A percentile compares a stretch with the other conserved stretches of the same genome.
These are phyloP conservation scores for Pulveroboletus ravenelii DNA, from an alignment of 768 basidiomycete species.

Conservation along the genomic window DNA sequence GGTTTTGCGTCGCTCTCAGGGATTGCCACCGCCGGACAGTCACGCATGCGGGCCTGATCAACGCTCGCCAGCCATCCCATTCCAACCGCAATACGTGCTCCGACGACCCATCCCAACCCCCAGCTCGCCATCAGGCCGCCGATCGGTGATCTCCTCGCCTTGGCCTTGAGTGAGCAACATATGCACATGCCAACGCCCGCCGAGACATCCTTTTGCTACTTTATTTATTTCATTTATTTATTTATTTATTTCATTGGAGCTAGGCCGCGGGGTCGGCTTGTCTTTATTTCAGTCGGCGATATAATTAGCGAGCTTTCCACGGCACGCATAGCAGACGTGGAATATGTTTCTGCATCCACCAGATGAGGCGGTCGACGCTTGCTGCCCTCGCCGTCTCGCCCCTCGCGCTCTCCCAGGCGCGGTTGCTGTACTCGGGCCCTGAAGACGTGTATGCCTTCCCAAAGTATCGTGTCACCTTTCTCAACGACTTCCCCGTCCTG, in stretches of 20 bases:
- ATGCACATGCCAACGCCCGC: neutral
- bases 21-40: slow-evolving; percentile 19
- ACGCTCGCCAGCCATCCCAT: neutral
- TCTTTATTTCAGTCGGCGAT: slow-evolving; percentile 31
- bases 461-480: slow-evolving; percentile 74
- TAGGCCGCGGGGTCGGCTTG: slow-evolving; percentile 28
- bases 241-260: neutral
- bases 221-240: neutral
- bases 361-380: slow-evolving; percentile 17
- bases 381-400: slow-evolving; percentile 16
- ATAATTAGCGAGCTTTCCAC: slow-evolving; percentile 17
- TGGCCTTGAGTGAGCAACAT: slow-evolving; percentile 9
- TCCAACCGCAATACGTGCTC: slow-evolving; percentile 2
- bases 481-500: slow-evolving; percentile 70
- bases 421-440: slow-evolving; percentile 63
- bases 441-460: slow-evolving; percentile 80
- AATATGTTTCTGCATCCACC: neutral
- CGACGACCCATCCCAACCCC: neutral
- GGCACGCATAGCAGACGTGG: slow-evolving; percentile 7
- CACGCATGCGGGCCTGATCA: slow-evolving; percentile 10
- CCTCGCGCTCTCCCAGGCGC: slow-evolving; percentile 20
- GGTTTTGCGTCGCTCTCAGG: slow-evolving; percentile 21
- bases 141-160: slow-evolving; percentile 28
- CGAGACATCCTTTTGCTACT: neutral
- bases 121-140: slow-evolving; percentile 11